Evolutionary conservation across 2,329 filamentous ascomycete genomes (phyloP), one percentile per base, ranked within the genome.

Genomic region (Verticillium longisporum): DNA sequence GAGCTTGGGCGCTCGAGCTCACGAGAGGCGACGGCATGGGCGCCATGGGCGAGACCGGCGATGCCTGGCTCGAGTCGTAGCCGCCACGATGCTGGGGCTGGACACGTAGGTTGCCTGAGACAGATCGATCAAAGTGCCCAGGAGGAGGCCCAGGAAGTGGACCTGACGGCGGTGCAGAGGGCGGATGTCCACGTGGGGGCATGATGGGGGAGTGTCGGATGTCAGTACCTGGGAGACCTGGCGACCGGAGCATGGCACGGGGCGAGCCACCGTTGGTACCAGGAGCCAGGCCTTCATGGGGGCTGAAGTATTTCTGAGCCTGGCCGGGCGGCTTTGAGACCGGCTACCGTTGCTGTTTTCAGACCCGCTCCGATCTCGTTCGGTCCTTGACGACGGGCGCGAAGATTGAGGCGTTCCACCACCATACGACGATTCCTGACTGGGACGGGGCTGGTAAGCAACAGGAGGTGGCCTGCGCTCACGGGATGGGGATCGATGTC

Each of bases 291-390:
- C 60, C 59, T 3, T 68, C 69, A 18, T 66, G 61, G 1, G 70
- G 15, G 41, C 58, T 9, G 58, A 67, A 64, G 72, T 73, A 4
- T 63, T 70, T 3, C 68, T 67, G 18, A 70, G 73, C 56, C 74
- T 71, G 3, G 70, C 63, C n/a, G 67, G 59, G 33, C 77, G 75
- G 61, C 73, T 76, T 34, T 72, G 72, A 26, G 74, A 73, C 56
- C 73, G 71, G 10, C 73, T 74, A 33, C 75, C 75, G n/a, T 71
- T 78, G 69, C 82, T 84, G 3, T 81, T 75, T 26, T 85, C 82
- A 0, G 83, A 85, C 36, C 82, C 81, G 64, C 83, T 85, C 53
- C 83, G 75, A 54, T 84, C 78, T 10, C 82, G 76, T 54, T 83
- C 81, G 0, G 73, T 74, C 26, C 66, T 66, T 3, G 71, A 73